Percentiles rank a stretch among this genome's conserved stretches.
Evolutionary conservation across 257 asterid genomes (phyloP).

Genomic region (Cordia subcordata): DNA sequence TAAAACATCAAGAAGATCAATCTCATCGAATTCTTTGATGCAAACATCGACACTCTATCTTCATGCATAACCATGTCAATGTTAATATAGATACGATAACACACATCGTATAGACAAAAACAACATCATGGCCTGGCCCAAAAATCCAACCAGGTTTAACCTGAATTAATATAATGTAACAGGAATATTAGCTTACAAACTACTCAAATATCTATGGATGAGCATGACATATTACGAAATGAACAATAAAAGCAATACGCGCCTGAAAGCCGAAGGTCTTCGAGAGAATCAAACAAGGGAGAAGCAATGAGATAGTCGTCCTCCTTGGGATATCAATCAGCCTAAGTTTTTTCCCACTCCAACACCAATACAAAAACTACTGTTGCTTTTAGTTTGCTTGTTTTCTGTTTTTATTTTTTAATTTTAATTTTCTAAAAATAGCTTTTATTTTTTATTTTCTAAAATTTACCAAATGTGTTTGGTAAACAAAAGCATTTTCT

Average conservation of each 20-base stretch:
- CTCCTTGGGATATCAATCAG: constrained; percentile 50
- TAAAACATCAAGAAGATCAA: not conserved
- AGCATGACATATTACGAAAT: not conserved
- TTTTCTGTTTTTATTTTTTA: no score
- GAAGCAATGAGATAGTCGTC: constrained; percentile 49
- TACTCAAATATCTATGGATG: not conserved
- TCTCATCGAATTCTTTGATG: not conserved
- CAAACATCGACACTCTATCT: no score
- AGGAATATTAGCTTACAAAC: not conserved
- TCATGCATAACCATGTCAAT: no score
- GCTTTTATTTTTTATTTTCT: no score
- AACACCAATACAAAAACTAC: constrained; percentile 32
- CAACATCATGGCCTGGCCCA: no score
- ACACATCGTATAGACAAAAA: not conserved
- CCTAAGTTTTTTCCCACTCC: constrained; percentile 37
- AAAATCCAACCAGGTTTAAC: no score
- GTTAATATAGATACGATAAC: not conserved
- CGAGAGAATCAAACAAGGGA: constrained; percentile 29
- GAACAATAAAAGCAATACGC: not conserved
- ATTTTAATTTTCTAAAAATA: no score
- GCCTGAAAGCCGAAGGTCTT: constrained; percentile 47
- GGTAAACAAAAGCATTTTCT: no score
- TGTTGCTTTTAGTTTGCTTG: no score
- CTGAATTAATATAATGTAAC: no score
- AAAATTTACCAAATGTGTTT: no score